Conservation (phyloP, 108 stramenopile genomes). For the Conticribra guillardii region DNA sequence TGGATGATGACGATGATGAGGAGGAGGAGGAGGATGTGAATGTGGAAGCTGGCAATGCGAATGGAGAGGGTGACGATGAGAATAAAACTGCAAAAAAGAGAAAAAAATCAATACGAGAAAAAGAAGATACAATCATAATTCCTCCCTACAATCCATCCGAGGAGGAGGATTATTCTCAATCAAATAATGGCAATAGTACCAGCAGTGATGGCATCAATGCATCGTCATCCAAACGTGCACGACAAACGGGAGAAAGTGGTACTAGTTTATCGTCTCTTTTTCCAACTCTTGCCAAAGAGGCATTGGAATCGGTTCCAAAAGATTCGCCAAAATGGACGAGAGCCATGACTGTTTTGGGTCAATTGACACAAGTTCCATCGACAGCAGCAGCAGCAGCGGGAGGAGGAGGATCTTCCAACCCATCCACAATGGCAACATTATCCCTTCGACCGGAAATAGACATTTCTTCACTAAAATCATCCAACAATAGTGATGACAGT, state of each 20-base stretch:
- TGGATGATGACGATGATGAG: constrained; percentile 42
- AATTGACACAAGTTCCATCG: constrained; percentile 34
- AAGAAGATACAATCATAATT: constrained; percentile 39
- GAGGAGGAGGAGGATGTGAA: constrained; percentile 8
- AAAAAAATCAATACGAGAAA: constrained; percentile 14
- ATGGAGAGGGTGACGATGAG: constrained; percentile 30
- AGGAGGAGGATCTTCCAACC: too few relatives aligned
- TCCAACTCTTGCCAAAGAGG: constrained; percentile 19
- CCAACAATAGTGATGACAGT: too few relatives aligned
- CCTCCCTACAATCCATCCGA: constrained; percentile 25
- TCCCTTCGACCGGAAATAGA: constrained; percentile 34
- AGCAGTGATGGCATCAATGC: too few relatives aligned
- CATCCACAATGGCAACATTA: constrained; percentile 6
- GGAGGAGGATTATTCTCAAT: constrained; percentile 1
- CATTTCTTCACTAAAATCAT: constrained; percentile 21
- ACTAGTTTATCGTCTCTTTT: not conserved
- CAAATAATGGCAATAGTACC: too few relatives aligned
- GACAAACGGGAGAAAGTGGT: not conserved
- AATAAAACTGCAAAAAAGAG: constrained; percentile 10
- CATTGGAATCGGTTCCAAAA: constrained; percentile 37
- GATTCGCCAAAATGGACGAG: constrained; percentile 37
- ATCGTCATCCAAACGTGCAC: constrained; percentile 3
- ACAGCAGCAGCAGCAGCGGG: constrained; percentile 1
- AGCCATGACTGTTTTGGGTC: constrained; percentile 45
- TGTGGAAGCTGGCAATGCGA: constrained; percentile 13